Conservation (phyloP, 2,329 filamentous ascomycete genomes). For the Kalaharituber pfeilii region DNA sequence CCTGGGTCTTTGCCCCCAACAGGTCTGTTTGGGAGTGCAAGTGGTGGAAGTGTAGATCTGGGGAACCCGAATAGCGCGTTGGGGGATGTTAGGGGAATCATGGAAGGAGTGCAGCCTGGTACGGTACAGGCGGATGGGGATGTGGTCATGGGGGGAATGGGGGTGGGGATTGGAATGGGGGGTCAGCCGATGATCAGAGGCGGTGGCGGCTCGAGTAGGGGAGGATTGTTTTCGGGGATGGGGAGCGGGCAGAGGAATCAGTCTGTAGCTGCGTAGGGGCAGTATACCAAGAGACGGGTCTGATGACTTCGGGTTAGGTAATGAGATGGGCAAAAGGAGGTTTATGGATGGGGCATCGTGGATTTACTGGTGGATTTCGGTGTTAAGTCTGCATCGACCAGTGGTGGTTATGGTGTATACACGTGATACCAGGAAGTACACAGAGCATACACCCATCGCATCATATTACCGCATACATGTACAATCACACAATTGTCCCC, state of each 20-base stretch:
- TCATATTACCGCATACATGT: no score
- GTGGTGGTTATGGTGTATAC: no score
- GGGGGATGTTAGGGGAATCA: background rate
- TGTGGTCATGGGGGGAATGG: background rate
- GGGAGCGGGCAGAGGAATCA: background rate
- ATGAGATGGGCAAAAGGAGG: no score
- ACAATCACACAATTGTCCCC: no score
- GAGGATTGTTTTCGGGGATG: background rate
- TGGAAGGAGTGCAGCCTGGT: background rate
- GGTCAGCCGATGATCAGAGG: background rate
- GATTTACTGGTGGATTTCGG: no score
- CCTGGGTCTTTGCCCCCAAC: background rate
- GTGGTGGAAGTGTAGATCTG: background rate
- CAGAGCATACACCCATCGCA: no score
- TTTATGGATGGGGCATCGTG: no score
- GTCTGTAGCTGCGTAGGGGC: background rate
- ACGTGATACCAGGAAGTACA: no score
- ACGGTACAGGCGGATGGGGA: background rate
- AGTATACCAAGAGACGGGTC: no score
- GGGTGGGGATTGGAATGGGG: background rate
- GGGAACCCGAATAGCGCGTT: background rate
- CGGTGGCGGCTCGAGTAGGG: background rate
- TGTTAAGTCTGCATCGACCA: no score
- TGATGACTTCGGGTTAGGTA: no score
- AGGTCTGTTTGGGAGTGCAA: background rate